phyloP scores from a whole-genome alignment of 345 rosid species.

The Syzygium aromaticum region DNA sequence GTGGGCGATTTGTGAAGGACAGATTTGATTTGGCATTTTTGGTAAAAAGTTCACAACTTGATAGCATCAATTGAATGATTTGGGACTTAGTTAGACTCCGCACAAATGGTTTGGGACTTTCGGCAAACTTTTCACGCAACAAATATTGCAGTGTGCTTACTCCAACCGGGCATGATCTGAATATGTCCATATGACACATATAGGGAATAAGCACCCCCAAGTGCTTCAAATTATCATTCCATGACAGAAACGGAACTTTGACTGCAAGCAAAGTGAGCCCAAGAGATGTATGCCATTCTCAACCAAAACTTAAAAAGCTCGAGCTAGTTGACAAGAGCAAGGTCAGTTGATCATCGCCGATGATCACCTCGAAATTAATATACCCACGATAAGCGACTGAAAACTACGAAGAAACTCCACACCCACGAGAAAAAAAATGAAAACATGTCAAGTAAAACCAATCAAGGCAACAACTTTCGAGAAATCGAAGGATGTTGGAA shows the following conservation, averaged over 20 bases:
- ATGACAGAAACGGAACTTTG: neutral
- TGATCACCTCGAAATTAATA: neutral
- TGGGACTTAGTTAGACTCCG: neutral
- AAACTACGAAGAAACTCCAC: neutral
- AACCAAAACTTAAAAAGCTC: neutral
- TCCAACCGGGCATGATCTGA: neutral
- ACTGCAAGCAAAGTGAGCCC: neutral
- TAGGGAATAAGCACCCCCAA: neutral
- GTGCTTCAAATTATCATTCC: neutral
- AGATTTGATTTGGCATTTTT: neutral
- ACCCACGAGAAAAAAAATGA: neutral
- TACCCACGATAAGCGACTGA: neutral
- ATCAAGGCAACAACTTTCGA: neutral
- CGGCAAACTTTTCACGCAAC: neutral
- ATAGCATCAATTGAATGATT: neutral
- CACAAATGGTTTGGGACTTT: neutral
- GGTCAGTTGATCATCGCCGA: neutral
- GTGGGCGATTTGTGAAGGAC: neutral
- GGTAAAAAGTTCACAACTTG: neutral
- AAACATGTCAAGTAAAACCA: neutral
- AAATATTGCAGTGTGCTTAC: neutral
- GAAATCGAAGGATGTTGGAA: neutral
- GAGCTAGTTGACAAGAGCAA: neutral
- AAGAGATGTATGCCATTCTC: neutral
- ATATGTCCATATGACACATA: neutral